Percentiles rank a stretch among this genome's conserved stretches.
Evolutionary conservation across 108 stramenopile species (phyloP).

Genomic region (Fragilaria radians): DNA sequence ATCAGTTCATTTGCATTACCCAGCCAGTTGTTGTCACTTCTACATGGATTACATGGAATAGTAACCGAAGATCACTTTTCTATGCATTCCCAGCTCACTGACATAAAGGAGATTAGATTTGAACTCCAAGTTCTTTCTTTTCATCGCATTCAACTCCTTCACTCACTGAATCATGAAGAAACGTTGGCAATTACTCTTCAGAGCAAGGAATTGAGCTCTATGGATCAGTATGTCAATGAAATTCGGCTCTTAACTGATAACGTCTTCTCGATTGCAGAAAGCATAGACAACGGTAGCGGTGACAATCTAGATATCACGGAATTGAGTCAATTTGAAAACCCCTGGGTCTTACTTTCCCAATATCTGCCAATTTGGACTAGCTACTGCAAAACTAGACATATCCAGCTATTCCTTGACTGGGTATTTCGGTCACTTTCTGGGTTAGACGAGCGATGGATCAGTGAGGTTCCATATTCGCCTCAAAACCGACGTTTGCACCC

Average conservation of each 20-base stretch:
- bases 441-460: constrained; percentile 1
- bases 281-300: background rate
- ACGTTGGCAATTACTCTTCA: constrained; percentile 11
- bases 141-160: constrained; percentile 30
- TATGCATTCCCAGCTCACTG: too few relatives aligned
- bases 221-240: constrained; percentile 7
- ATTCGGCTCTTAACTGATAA: background rate
- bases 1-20: background rate
- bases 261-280: background rate
- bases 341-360: constrained; percentile 14
- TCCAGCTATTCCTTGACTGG: constrained; percentile 19
- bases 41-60: background rate
- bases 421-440: constrained; percentile 10
- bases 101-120: background rate
- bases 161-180: constrained; percentile 29
- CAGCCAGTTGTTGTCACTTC: too few relatives aligned
- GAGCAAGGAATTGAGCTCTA: constrained; percentile 1
- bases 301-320: background rate
- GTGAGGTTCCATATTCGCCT: background rate
- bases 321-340: background rate
- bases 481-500: background rate
- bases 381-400: constrained; percentile 18
- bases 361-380: constrained; percentile 23
- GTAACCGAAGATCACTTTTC: background rate
- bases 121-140: constrained; percentile 35